Evolutionary conservation across 495 filamentous ascomycete species (phyloP).

Genomic region (Glarea lozoyensis): DNA sequence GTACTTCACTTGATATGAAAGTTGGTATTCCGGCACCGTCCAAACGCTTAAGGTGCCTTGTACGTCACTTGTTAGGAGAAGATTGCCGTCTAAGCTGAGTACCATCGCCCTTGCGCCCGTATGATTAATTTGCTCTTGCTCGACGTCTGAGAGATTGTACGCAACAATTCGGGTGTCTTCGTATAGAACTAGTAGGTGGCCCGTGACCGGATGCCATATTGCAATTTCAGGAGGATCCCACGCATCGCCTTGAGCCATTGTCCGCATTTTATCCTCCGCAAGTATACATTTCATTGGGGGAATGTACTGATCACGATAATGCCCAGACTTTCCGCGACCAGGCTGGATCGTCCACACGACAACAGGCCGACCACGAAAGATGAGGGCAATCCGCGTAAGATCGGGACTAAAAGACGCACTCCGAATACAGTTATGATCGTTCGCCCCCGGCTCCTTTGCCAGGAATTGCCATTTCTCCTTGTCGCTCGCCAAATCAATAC

Average conservation of each 20-base stretch:
- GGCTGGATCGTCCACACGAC: too few relatives aligned
- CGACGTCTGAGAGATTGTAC: not conserved
- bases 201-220: too few relatives aligned
- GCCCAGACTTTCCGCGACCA: too few relatives aligned
- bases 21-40: conserved; percentile 9
- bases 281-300: too few relatives aligned
- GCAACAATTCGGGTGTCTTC: not conserved
- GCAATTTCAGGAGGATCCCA: too few relatives aligned
- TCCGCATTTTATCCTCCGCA: too few relatives aligned
- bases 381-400: too few relatives aligned
- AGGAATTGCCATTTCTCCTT: not conserved
- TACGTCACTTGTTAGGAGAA: conserved; percentile 14
- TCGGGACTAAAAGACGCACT: too few relatives aligned
- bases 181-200: not conserved
- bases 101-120: not conserved
- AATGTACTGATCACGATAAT: too few relatives aligned
- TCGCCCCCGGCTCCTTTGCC: not conserved
- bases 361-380: too few relatives aligned
- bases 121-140: not conserved
- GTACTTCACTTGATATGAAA: conserved; percentile 11
- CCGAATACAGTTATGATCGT: not conserved
- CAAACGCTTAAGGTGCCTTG: conserved; percentile 19
- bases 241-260: too few relatives aligned
- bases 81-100: conserved; percentile 12
- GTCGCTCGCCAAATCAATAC: not conserved